Conservation (phyloP, 768 basidiomycete species). For the Strobilomyces confusus region DNA sequence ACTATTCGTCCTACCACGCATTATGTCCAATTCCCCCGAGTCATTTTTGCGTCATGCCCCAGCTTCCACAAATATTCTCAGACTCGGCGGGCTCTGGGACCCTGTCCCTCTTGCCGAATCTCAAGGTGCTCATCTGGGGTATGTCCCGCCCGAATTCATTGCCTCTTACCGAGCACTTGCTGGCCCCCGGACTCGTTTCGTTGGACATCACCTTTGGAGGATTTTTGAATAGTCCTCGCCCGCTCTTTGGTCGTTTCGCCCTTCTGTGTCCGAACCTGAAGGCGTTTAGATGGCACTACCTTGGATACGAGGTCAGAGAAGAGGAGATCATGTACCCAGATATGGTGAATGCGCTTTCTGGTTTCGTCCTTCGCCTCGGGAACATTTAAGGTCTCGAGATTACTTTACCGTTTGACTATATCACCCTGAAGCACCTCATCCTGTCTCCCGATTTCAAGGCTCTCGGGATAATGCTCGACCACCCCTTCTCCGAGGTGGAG, state of each 20-base stretch:
- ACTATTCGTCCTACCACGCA: background rate
- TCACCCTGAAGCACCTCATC: background rate
- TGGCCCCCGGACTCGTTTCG: background rate
- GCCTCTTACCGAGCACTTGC: background rate
- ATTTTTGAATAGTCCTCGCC: background rate
- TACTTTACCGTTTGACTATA: background rate
- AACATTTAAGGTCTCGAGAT: background rate
- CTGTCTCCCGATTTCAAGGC: background rate
- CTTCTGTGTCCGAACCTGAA: background rate
- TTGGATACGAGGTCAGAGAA: too few relatives aligned
- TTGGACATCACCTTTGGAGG: background rate
- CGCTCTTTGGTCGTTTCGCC: too few relatives aligned
- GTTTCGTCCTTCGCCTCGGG: background rate
- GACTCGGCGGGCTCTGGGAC: background rate
- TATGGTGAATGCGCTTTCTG: background rate
- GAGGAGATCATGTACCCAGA: background rate
- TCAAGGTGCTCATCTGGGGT: background rate
- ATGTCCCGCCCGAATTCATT: background rate
- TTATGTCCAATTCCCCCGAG: background rate
- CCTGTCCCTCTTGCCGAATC: background rate
- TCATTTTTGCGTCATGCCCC: background rate
- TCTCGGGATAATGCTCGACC: background rate
- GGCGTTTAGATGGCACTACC: background rate
- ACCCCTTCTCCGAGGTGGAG: background rate
- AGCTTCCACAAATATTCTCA: background rate